Base-by-base conservation (phyloP, 1,139 yeast genomes). In the Saccharomyces hybrid region DNA sequence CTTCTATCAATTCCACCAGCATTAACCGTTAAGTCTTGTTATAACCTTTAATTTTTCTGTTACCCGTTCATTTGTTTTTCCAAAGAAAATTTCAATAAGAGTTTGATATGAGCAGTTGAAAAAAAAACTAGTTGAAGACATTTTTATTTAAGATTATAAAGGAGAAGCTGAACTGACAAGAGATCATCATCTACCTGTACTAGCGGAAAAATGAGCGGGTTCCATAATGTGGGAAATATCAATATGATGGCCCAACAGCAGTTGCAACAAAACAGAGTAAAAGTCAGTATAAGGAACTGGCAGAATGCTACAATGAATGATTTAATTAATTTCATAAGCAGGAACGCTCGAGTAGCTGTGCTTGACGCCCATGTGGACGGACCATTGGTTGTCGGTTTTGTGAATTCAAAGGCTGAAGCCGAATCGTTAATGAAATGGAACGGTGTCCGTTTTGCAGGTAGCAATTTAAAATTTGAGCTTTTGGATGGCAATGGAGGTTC, bases 361-460 rank as follows among this genome's bases (percentile, higher is more conserved):
- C 70, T 70, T 56, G 81, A 85, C 64, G 75, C 82, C 0, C 68
- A 71, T 14, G 69, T 74, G 7, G 70, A 73, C 16, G 80, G 80
- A 12, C 71, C 72, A 26, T 67, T 72, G 29, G 64, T 86, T 42
- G 74, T 77, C 48, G 96, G 88, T 0, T 77, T 75, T 47, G 93
- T 87, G 19, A 75, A 74, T 51, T 71, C 71, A 24, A 73, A 73
- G 46, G 70, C 72, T 42, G 90, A 88, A 16, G 90, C 88, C 0
- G 75, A 79, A 34, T 78, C 77, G 6, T 72, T 89, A 56, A 69
- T 75, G 53, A 79, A 78, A 55, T 85, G 86, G 81, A 77, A 80
- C 34, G 97, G 97, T 5, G 84, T 86, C 51, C 77, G 84, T 59
- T 90, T 88, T 75, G 96, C 96, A 0, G 95, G 95, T 7, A 79